A percentile compares a stretch with the other conserved stretches of the same genome.
Evolutionary conservation across 1,139 yeast species (phyloP).

Genomic region (Suhomyces bokatorum): DNA sequence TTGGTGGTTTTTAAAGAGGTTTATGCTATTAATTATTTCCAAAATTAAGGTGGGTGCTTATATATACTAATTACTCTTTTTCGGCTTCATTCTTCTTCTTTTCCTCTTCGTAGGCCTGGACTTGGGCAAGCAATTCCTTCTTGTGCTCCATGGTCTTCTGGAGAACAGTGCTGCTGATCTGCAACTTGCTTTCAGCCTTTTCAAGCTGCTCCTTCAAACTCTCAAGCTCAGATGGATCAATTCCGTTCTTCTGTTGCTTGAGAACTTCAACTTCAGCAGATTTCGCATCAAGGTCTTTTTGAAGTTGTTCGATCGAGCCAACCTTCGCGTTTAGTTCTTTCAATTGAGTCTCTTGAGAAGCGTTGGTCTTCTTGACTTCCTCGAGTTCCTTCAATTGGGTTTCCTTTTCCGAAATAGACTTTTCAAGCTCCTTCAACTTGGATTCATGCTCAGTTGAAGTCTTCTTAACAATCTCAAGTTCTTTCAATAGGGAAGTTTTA

Average conservation of each 20-base stretch:
- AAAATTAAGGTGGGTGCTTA: not conserved
- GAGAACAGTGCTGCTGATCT: not conserved
- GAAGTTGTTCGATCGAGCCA: not conserved
- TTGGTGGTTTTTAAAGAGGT: no score
- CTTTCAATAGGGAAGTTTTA: not conserved
- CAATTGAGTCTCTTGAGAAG: not conserved
- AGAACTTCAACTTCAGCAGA: not conserved
- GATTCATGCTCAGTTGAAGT: constrained; percentile 2
- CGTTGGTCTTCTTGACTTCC: not conserved
- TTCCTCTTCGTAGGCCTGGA: not conserved
- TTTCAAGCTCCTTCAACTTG: not conserved
- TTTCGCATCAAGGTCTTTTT: not conserved
- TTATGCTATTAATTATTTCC: not conserved
- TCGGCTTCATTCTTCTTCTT: not conserved
- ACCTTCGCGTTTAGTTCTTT: not conserved
- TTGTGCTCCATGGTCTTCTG: constrained; percentile 2
- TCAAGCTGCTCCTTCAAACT: not conserved
- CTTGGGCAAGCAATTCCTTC: constrained; percentile 4
- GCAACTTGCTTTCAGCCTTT: not conserved
- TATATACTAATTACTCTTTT: not conserved
- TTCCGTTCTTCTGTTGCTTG: not conserved
- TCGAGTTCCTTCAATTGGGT: constrained; percentile 4
- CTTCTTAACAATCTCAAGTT: not conserved
- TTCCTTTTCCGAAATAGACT: not conserved
- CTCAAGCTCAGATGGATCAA: not conserved